Percentiles rank a stretch among this genome's conserved stretches.
Evolutionary conservation across 1,284 basidiomycete species (phyloP).

Genomic region (Wallemia ichthyophaga): DNA sequence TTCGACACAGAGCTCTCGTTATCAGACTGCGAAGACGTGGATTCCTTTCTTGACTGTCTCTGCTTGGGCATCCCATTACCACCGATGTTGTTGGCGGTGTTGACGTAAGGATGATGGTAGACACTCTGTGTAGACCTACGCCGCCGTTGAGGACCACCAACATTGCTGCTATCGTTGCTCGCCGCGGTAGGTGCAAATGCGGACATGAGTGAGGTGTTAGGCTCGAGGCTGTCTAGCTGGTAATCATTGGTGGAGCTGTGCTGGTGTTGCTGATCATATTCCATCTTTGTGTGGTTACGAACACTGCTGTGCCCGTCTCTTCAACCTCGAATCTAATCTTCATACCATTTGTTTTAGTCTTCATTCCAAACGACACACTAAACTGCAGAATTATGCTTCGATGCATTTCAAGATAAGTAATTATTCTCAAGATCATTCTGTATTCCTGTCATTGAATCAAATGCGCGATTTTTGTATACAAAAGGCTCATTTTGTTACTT

Average conservation of each 20-base stretch:
- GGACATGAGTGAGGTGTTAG: neutral
- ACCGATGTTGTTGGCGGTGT: neutral
- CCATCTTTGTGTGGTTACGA: neutral
- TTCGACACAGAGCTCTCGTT: neutral
- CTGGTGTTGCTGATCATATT: neutral
- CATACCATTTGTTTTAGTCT: neutral
- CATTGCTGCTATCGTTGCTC: too few relatives aligned
- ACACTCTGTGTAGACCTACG: neutral
- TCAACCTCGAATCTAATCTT: neutral
- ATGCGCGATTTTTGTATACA: too few relatives aligned
- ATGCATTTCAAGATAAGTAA: too few relatives aligned
- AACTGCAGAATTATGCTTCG: too few relatives aligned
- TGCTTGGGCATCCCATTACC: neutral
- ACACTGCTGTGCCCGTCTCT: too few relatives aligned
- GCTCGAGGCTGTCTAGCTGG: neutral
- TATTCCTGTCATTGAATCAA: too few relatives aligned
- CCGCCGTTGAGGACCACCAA: neutral
- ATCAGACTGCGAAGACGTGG: neutral
- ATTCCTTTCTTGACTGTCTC: neutral
- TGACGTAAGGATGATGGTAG: neutral
- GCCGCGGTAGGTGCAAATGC: neutral
- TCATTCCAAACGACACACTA: neutral
- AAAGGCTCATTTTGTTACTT: too few relatives aligned
- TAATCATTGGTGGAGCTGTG: neutral
- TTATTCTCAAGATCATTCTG: too few relatives aligned